Base-by-base conservation (phyloP, 2,329 filamentous ascomycete species). In the Myriosclerotinia duriaeana region DNA sequence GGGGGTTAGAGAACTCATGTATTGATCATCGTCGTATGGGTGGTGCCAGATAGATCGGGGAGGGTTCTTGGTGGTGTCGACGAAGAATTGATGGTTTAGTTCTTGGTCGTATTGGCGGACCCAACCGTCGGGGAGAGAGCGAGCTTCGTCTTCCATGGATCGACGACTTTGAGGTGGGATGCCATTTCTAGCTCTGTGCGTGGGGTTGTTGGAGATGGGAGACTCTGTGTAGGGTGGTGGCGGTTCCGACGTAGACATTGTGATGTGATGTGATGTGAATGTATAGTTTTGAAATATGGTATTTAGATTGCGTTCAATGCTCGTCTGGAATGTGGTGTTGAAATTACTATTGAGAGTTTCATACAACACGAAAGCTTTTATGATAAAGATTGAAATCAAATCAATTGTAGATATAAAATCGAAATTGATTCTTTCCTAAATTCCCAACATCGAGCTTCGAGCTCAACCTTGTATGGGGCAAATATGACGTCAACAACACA, bases 131-230 rank as follows among this genome's bases (percentile, higher is more conserved):
- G 86, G 85, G 0, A 87, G 78, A 1, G 81, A 78, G 5, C 86
- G 80, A 11, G 78, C 75, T 71, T 87, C 84, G 70, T 88, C 86
- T 78, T 88, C 85, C 85, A 88, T 88, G 34, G 80, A 83, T n/a
- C 85, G 80, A 15, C 85, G 80, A 44, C 77, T 76, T 14, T 79
- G 77, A 1, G 80, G 78, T 0, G 85, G 82, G 53, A 87, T 87
- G 64, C 81, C 82, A 79, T 83, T 84, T 66, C 80, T 78, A 38
- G 77, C 75, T 60, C 75, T 69, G 60, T 70, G 69, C 4, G 69
- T 22, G 12, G 52, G n/a, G 78, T 53, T 72, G 69, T 42, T 72
- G 69, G 22, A 75, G 72, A 60, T 72, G 48, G 68, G 65, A 40
- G 36, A 62, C 67, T 76, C 68, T 15, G 74, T 73, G 66, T 80